These are phyloP conservation scores for Phtheirospermum japonicum DNA, from an alignment of 257 asterid species.

Conservation along the genomic window DNA sequence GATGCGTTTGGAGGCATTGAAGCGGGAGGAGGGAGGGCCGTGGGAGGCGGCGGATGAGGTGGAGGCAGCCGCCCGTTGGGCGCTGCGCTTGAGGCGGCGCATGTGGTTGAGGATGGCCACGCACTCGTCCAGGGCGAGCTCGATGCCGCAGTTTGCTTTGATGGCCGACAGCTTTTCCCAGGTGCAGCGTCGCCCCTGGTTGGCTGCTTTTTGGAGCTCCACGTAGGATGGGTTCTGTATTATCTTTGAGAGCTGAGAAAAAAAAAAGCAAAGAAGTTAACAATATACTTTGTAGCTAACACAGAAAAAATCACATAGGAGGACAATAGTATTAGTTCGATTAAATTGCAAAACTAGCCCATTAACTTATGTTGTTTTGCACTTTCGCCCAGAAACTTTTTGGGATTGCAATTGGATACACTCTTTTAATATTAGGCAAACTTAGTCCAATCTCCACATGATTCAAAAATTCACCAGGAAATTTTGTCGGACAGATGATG, in stretches of 20 bases:
- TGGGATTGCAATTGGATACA: too few relatives aligned
- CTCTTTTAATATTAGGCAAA: too few relatives aligned
- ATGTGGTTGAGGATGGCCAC: constrained; percentile 85
- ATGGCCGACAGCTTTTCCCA: constrained; percentile 97
- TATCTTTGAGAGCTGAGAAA: constrained; percentile 66
- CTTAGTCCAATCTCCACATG: too few relatives aligned
- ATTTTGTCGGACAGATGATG: too few relatives aligned
- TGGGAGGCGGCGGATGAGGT: constrained; percentile 35
- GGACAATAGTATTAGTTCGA: not conserved
- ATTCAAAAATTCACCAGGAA: too few relatives aligned
- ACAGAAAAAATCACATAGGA: not conserved
- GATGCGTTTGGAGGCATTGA: constrained; percentile 70
- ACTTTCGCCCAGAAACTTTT: not conserved
- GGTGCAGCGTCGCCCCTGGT: constrained; percentile 91
- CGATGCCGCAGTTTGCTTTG: constrained; percentile 93
- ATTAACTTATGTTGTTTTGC: not conserved
- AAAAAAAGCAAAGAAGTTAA: not conserved
- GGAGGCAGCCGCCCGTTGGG: constrained; percentile 83
- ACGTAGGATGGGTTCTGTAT: constrained; percentile 79
- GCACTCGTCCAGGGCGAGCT: constrained; percentile 88
- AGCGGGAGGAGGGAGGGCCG: constrained; percentile 45
- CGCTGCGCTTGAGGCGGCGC: constrained; percentile 83
- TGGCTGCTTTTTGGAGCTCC: constrained; percentile 82
- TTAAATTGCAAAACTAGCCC: too few relatives aligned
- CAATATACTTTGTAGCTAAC: not conserved